Evolutionary conservation across 371 early-diverging fungal genomes (phyloP).

Genomic region (Lichtheimia hyalospora): DNA sequence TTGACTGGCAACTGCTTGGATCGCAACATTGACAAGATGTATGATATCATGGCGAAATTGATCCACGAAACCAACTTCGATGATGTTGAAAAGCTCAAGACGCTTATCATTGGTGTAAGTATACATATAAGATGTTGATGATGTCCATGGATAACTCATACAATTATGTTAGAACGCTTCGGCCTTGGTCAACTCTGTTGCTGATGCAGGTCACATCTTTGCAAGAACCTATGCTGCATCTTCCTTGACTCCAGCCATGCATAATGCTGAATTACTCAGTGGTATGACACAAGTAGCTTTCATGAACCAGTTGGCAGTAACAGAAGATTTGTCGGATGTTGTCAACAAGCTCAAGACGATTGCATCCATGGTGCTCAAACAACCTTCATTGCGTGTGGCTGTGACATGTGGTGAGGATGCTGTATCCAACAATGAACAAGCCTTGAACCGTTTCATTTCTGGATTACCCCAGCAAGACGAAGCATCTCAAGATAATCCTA

Average conservation of each 20-base stretch:
- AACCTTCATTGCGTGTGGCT: slow-evolving; percentile 65
- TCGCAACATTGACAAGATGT: slow-evolving; percentile 76
- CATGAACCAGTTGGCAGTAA: slow-evolving; percentile 66
- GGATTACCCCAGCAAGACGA: slow-evolving; percentile 37
- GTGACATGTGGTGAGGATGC: slow-evolving; percentile 68
- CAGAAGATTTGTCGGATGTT: slow-evolving; percentile 60
- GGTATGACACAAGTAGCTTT: slow-evolving; percentile 86
- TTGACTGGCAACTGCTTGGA: slow-evolving; percentile 72
- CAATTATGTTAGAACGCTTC: slow-evolving; percentile 55
- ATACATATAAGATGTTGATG: not conserved
- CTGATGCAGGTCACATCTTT: slow-evolving; percentile 81
- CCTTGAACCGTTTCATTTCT: slow-evolving; percentile 52
- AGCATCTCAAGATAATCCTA: slow-evolving; percentile 4
- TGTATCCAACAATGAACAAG: slow-evolving; percentile 57
- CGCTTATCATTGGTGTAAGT: slow-evolving; percentile 71
- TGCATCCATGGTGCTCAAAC: slow-evolving; percentile 52
- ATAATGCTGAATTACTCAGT: slow-evolving; percentile 58
- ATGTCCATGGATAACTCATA: not conserved
- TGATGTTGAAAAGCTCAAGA: slow-evolving; percentile 69
- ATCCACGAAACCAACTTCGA: slow-evolving; percentile 77
- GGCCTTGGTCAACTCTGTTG: slow-evolving; percentile 77
- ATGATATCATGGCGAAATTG: slow-evolving; percentile 67
- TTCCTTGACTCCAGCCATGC: slow-evolving; percentile 60
- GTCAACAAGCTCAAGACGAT: slow-evolving; percentile 64
- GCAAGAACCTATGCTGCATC: slow-evolving; percentile 78